These are phyloP conservation scores for Sporothrix curviconia DNA, from an alignment of 2,329 filamentous ascomycete genomes.

Conservation along the genomic window DNA sequence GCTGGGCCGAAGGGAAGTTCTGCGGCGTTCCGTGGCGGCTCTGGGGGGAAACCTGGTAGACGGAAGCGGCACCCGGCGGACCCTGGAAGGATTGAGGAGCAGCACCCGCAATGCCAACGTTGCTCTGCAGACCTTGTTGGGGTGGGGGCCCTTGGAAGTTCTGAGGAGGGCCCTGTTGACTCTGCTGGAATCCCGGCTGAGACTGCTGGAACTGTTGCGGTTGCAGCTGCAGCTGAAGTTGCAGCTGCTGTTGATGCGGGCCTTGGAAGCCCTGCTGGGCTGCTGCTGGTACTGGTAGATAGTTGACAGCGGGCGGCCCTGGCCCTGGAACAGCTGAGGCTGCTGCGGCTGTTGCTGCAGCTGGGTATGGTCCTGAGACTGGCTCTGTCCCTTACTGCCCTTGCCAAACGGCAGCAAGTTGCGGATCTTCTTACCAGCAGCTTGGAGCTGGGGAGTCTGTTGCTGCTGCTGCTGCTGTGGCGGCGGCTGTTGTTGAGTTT, in stretches of 20 bases:
- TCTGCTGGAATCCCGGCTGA: not conserved
- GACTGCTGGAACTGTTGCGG: not conserved
- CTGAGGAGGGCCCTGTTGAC: not conserved
- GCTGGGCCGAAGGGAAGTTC: slow-evolving; percentile 2
- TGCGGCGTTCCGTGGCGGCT: slow-evolving; percentile 11
- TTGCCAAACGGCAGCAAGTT: slow-evolving; percentile 13
- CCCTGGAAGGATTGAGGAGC: not conserved
- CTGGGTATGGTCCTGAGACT: not conserved
- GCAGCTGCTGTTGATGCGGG: not conserved
- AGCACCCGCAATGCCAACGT: too few relatives aligned
- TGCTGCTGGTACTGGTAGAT: slow-evolving; percentile 7
- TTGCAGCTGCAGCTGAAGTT: too few relatives aligned
- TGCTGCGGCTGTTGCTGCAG: slow-evolving; percentile 1
- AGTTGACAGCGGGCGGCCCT: not conserved
- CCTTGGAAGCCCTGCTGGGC: not conserved
- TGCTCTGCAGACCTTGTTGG: not conserved
- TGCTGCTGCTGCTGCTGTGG: not conserved
- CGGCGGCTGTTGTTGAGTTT: not conserved
- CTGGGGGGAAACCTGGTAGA: slow-evolving; percentile 13
- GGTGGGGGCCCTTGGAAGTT: not conserved
- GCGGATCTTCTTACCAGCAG: slow-evolving; percentile 13
- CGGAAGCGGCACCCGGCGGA: not conserved
- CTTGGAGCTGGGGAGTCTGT: not conserved
- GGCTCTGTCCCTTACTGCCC: slow-evolving; percentile 9
- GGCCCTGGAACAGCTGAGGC: not conserved